Conservation (phyloP, 176 grass and related monocot species). For the Musa beccarii region DNA sequence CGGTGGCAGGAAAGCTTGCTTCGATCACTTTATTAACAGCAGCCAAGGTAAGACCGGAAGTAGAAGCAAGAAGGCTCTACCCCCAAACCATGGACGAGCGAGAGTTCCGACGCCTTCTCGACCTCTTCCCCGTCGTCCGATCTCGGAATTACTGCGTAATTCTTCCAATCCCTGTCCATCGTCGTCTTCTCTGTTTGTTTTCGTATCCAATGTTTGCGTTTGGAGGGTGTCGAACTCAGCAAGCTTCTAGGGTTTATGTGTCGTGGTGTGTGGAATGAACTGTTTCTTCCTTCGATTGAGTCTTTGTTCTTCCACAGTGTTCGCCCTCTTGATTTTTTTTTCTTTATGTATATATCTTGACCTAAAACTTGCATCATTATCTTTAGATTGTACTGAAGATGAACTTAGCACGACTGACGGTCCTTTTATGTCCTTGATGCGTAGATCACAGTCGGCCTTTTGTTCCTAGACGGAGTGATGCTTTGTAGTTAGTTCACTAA, state of each 20-base stretch:
- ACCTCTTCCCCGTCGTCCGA: constrained; percentile 78
- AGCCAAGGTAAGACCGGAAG: not conserved
- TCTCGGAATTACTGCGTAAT: constrained; percentile 71
- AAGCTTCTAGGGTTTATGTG: not conserved
- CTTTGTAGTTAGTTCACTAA: not conserved
- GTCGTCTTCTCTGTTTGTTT: not conserved
- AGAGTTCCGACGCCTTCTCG: constrained; percentile 75
- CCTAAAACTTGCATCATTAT: not conserved
- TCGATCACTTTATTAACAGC: too few relatives aligned
- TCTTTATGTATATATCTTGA: not conserved
- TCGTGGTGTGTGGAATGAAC: not conserved
- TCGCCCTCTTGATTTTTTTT: not conserved
- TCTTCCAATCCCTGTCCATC: constrained; percentile 2
- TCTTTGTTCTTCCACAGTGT: not conserved
- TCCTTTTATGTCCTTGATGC: too few relatives aligned
- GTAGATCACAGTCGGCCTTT: too few relatives aligned
- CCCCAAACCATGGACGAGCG: constrained; percentile 53
- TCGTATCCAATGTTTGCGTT: not conserved
- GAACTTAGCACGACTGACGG: not conserved
- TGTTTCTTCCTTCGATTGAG: not conserved
- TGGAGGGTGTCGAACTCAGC: not conserved
- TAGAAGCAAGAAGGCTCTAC: not conserved
- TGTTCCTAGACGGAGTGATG: not conserved
- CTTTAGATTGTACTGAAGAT: not conserved
- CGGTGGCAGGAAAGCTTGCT: too few relatives aligned